Conservation (phyloP, 164 flowering plant species). For the Liquidambar formosana region DNA sequence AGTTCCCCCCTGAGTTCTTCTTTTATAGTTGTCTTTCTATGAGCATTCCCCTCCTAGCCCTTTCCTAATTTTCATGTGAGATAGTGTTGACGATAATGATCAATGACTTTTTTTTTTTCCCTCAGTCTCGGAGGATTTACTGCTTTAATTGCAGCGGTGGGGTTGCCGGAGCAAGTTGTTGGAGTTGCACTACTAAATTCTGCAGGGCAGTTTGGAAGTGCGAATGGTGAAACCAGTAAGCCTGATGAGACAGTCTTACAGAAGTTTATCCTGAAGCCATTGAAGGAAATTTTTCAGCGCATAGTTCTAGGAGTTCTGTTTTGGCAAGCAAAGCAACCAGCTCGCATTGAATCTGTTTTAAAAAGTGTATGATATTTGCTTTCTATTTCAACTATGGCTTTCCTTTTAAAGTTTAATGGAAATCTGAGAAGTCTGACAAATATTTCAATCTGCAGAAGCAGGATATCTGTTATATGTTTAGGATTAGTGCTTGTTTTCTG, state of each 20-base stretch:
- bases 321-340: constrained; percentile 98
- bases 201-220: constrained; percentile 90
- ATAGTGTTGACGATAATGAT: not conserved
- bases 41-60: too few relatives aligned
- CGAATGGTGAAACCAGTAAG: constrained; percentile 24
- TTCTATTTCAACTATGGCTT: not conserved
- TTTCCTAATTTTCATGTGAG: not conserved
- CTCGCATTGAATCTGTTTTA: constrained; percentile 79
- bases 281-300: constrained; percentile 87
- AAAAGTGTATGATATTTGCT: constrained; percentile 67
- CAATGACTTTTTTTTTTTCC: constrained; percentile 32
- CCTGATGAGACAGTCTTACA: constrained; percentile 52
- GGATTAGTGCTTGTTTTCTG: not conserved
- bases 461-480: not conserved
- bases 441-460: not conserved
- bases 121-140: constrained; percentile 99
- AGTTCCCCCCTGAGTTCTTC: too few relatives aligned
- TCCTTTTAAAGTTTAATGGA: not conserved
- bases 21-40: too few relatives aligned
- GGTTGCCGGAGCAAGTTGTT: constrained; percentile 63
- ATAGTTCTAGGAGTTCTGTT: constrained; percentile 80
- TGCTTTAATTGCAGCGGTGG: constrained; percentile 76
- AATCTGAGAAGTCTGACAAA: not conserved
- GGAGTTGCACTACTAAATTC: constrained; percentile 83
- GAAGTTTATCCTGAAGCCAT: constrained; percentile 64